A percentile compares a stretch with the other conserved stretches of the same genome.
phyloP scores from a whole-genome alignment of 2,329 filamentous ascomycete species.

The Stemphylium vesicarium region DNA sequence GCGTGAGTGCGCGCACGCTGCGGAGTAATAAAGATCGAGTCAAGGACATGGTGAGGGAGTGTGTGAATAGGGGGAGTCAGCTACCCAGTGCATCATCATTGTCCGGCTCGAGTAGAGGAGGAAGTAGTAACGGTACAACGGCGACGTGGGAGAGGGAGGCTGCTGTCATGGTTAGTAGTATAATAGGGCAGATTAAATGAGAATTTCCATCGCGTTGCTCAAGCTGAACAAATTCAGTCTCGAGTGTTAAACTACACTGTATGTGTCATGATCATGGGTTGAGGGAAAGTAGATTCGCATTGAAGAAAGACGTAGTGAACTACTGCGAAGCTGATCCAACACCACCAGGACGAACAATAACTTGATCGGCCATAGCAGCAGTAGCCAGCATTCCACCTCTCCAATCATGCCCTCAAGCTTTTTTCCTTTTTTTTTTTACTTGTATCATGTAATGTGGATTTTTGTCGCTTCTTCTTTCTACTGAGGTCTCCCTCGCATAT shows the following conservation, averaged over 20 bases:
- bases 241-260: too few relatives aligned
- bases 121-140: slow-evolving; percentile 45
- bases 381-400: neutral
- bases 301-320: slow-evolving; percentile 8
- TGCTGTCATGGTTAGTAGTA: slow-evolving; percentile 90
- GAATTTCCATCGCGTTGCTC: neutral
- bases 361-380: neutral
- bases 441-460: slow-evolving; percentile 21
- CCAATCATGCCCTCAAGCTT: slow-evolving; percentile 29
- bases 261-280: neutral
- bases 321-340: neutral
- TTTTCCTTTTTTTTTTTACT: slow-evolving; percentile 22
- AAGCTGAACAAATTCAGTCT: too few relatives aligned
- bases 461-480: slow-evolving; percentile 24
- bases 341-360: neutral
- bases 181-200: slow-evolving; percentile 61
- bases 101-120: slow-evolving; percentile 35
- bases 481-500: slow-evolving; percentile 8
- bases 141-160: slow-evolving; percentile 84
- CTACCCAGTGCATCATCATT: slow-evolving; percentile 61
- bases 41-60: slow-evolving; percentile 78
- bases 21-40: slow-evolving; percentile 76
- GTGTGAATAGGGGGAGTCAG: slow-evolving; percentile 78
- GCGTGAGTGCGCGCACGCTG: slow-evolving; percentile 81
- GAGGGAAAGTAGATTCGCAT: slow-evolving; percentile 14